Evolutionary conservation across 352 stramenopile species (phyloP).

Genomic region (Globisporangium canariense): DNA sequence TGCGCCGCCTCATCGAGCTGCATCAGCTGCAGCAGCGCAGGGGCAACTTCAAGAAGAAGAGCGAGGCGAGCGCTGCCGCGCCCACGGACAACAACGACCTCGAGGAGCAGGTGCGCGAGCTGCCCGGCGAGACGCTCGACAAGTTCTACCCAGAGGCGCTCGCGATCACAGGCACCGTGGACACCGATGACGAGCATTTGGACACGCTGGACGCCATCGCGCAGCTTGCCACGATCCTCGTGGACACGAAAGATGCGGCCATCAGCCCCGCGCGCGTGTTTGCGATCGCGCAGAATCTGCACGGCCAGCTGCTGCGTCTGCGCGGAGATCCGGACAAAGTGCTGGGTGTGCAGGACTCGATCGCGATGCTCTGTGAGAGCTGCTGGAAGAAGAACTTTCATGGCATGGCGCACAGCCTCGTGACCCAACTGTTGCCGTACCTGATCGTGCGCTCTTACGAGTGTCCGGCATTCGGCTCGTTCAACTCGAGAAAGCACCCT

Average conservation of each 20-base stretch:
- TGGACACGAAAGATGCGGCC: constrained; percentile 49
- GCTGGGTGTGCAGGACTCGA: constrained; percentile 56
- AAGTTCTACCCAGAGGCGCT: constrained; percentile 50
- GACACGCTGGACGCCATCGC: constrained; percentile 41
- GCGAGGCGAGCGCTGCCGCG: constrained; percentile 8
- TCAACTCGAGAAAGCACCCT: constrained; percentile 65
- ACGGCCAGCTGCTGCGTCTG: constrained; percentile 61
- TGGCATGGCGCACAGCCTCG: constrained; percentile 54
- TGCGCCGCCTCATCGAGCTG: constrained; percentile 34
- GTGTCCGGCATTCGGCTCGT: constrained; percentile 38
- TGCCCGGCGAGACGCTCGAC: constrained; percentile 42
- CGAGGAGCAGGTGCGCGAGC: constrained; percentile 54
- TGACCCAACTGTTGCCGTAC: constrained; percentile 82
- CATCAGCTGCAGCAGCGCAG: constrained; percentile 26
- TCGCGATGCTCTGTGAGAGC: constrained; percentile 67
- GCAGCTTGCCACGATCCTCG: constrained; percentile 53
- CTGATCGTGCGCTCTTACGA: constrained; percentile 82
- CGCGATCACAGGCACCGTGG: constrained; percentile 15
- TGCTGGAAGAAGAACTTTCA: constrained; percentile 72
- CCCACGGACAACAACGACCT: constrained; percentile 21
- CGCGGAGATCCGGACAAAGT: constrained; percentile 39
- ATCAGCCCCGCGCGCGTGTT: constrained; percentile 59
- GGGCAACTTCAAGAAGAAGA: constrained; percentile 25
- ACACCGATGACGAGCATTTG: constrained; percentile 23
- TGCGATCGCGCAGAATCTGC: constrained; percentile 54